A percentile compares a stretch with the other conserved stretches of the same genome.
Evolutionary conservation across 148 eudicot species (phyloP).

Genomic region (Amaranthus cruentus): DNA sequence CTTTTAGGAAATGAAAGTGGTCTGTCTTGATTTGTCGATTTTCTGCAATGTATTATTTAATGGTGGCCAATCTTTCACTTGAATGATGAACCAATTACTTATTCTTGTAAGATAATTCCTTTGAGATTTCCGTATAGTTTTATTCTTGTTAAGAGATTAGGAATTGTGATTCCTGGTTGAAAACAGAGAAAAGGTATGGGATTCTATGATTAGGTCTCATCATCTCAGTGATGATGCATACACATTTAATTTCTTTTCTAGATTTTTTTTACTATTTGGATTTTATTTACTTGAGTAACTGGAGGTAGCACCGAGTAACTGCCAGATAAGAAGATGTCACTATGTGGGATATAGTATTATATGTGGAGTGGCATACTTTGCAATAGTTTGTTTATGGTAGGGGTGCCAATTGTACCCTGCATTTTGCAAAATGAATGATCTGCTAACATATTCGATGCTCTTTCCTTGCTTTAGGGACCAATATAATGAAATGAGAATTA

Average conservation of each 20-base stretch:
- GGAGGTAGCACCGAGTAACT: neutral
- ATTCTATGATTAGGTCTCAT: neutral
- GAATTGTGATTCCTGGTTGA: constrained; percentile 3
- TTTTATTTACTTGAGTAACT: constrained; percentile 12
- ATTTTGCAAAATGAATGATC: constrained; percentile 14
- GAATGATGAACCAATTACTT: neutral
- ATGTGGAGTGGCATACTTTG: constrained; percentile 15
- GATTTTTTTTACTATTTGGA: neutral
- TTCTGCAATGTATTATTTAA: neutral
- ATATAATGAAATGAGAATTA: constrained; percentile 16
- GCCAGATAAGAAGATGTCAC: constrained; percentile 1
- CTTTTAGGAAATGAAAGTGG: neutral
- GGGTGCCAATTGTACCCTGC: constrained; percentile 9
- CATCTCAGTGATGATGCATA: neutral
- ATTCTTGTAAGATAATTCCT: neutral
- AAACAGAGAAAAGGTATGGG: neutral
- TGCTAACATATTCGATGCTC: constrained; percentile 12
- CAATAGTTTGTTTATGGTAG: constrained; percentile 18
- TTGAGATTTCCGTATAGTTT: neutral
- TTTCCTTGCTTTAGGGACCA: constrained; percentile 31
- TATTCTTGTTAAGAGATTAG: neutral
- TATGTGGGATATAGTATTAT: constrained; percentile 20
- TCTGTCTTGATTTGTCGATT: neutral
- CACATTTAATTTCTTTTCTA: constrained; percentile 5
- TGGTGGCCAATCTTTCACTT: constrained; percentile 1